Conservation (phyloP, 2,329 filamentous ascomycete genomes). For the Fusarium transvaalense region DNA sequence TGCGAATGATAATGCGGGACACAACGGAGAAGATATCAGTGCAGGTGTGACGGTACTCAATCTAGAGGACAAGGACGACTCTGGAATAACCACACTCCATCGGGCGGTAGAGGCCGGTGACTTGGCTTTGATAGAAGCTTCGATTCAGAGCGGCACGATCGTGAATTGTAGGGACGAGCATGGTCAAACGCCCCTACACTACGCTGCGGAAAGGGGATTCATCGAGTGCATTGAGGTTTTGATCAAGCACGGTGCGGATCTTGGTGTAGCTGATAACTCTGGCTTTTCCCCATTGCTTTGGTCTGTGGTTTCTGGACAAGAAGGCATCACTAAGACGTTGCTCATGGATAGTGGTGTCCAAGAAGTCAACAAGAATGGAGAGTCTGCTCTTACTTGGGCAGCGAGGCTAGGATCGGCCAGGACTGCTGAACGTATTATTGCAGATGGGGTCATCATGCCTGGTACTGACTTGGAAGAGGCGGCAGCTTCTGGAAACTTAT, state of each 20-base stretch:
- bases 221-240: not conserved
- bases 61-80: not conserved
- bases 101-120: not conserved
- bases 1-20: not conserved
- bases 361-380: not conserved
- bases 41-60: not conserved
- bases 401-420: not conserved
- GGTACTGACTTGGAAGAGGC: not conserved
- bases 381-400: not conserved
- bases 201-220: not conserved
- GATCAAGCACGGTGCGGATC: not conserved
- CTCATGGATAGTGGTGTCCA: too few relatives aligned
- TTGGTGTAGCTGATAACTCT: not conserved
- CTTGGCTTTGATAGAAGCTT: accelerated
- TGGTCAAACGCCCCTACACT: not conserved
- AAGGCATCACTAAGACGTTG: accelerated
- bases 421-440: not conserved
- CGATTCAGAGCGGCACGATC: not conserved
- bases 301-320: not conserved
- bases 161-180: not conserved
- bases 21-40: not conserved
- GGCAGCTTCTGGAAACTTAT: not conserved
- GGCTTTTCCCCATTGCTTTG: not conserved
- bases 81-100: not conserved
- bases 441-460: accelerated